Evolutionary conservation across 176 grass and related monocot species (phyloP), one percentile per base, ranked within the genome.

Genomic region (Cenchrus americanus): DNA sequence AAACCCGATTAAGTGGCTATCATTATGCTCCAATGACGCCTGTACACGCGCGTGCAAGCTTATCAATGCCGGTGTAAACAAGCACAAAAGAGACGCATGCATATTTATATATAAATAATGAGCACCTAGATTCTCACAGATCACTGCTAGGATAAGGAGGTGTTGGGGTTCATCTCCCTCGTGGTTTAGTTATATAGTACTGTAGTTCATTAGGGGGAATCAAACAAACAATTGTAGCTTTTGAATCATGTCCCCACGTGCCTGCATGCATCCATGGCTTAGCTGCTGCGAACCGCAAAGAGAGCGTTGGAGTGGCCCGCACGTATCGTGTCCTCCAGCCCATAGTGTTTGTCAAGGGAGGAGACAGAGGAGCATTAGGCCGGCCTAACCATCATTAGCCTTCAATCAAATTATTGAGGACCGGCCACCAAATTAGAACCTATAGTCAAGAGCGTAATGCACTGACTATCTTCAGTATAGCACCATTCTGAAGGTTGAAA

Each of bases 241-340:
- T 86, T 74, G 80, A 24, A 86, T 69, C 74, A 68, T 87, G 84
- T 51, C n/a, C 73, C 79, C 88, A 79, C 84, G 79, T 86, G 88
- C 60, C 79, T 86, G 64, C 34, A 47, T 72, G 47, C 76, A 30
- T 69, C 32, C 48, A 69, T 57, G 48, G 63, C 50, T 54, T 54
- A 68, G 84, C 73, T 75, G 84, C 73, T 75, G 64, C 82, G 61
- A 73, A 23, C 63, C 53, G 7, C 63, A 76, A 71, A 88, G 58
- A 50, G 77, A 61, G 71, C 17, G 22, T 24, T 81, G 71, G 72
- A 82, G 82, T 85, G 82, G 75, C 75, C 67, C 26, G 73, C 84
- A 82, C 84, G 88, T 53, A 86, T 90, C 48, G 48, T 37, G 48
- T 77, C 42, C 41, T 83, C 88, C 84, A 83, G 73, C 67, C 15